Evolutionary conservation across 257 asterid genomes (phyloP).

Genomic region (Mitragyna speciosa): DNA sequence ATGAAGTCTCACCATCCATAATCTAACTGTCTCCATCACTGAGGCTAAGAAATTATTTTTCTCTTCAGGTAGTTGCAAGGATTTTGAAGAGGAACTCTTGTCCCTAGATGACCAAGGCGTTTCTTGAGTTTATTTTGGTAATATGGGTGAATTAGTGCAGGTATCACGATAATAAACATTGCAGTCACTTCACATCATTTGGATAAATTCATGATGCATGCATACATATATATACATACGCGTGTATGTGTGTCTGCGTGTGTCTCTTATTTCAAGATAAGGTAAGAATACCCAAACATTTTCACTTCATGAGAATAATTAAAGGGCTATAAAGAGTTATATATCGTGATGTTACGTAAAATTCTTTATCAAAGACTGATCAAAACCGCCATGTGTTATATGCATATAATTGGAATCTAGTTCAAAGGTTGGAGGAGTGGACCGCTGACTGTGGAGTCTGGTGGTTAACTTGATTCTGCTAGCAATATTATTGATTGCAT

Average conservation of each 20-base stretch:
- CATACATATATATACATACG: too few species aligned
- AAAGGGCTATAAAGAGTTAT: too few species aligned
- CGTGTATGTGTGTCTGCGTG: too few species aligned
- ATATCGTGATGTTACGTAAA: too few species aligned
- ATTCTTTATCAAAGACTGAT: not conserved
- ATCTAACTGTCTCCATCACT: not conserved
- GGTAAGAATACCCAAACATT: too few species aligned
- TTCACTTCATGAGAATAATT: not conserved
- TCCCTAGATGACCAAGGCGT: not conserved
- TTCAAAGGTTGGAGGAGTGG: not conserved
- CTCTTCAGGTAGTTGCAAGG: not conserved
- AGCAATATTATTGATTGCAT: not conserved
- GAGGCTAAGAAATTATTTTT: not conserved
- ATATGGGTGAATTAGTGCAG: too few species aligned
- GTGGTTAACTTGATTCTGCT: not conserved
- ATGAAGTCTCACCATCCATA: constrained; percentile 11
- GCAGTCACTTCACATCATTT: not conserved
- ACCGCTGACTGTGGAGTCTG: not conserved
- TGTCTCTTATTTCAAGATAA: too few species aligned
- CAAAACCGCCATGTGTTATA: not conserved
- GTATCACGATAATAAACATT: not conserved
- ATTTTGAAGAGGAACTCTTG: not conserved
- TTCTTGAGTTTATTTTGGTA: not conserved
- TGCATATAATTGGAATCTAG: not conserved
- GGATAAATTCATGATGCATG: too few species aligned